phyloP scores from a whole-genome alignment of 768 basidiomycete genomes.

The Boletus eberwhitei region DNA sequence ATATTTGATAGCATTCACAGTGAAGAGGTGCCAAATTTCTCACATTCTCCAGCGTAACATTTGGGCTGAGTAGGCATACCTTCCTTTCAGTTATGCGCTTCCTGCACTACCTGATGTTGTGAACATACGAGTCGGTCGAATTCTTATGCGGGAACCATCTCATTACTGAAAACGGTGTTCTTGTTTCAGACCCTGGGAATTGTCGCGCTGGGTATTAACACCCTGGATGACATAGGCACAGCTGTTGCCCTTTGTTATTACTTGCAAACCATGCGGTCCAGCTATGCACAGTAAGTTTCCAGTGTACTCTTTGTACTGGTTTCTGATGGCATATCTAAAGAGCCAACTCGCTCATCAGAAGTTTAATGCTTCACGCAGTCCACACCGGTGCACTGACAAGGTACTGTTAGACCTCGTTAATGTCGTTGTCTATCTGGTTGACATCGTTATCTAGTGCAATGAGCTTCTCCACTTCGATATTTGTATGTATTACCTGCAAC shows the following conservation, averaged over 20 bases:
- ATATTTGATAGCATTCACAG: constrained; percentile 38
- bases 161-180: background rate
- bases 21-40: constrained; percentile 37
- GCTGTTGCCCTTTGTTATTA: constrained; percentile 52
- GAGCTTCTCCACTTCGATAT: constrained; percentile 48
- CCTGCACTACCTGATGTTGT: constrained; percentile 41
- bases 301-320: background rate
- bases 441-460: constrained; percentile 17
- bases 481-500: constrained; percentile 38
- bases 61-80: background rate
- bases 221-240: constrained; percentile 49
- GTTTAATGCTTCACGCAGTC: constrained; percentile 55
- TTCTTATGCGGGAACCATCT: background rate
- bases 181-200: constrained; percentile 42
- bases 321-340: constrained; percentile 29
- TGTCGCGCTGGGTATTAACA: constrained; percentile 46
- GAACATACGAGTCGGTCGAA: constrained; percentile 41
- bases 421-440: background rate
- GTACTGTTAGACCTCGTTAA: constrained; percentile 26
- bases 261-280: constrained; percentile 51
- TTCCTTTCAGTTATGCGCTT: constrained; percentile 37
- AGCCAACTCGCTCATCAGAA: constrained; percentile 55
- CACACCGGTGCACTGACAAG: constrained; percentile 65
- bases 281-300: constrained; percentile 40
- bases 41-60: background rate